Percentiles rank a stretch among this genome's conserved stretches.
These are phyloP conservation scores for Cercophora sp. DNA, from an alignment of 495 filamentous ascomycete genomes.

Conservation along the genomic window DNA sequence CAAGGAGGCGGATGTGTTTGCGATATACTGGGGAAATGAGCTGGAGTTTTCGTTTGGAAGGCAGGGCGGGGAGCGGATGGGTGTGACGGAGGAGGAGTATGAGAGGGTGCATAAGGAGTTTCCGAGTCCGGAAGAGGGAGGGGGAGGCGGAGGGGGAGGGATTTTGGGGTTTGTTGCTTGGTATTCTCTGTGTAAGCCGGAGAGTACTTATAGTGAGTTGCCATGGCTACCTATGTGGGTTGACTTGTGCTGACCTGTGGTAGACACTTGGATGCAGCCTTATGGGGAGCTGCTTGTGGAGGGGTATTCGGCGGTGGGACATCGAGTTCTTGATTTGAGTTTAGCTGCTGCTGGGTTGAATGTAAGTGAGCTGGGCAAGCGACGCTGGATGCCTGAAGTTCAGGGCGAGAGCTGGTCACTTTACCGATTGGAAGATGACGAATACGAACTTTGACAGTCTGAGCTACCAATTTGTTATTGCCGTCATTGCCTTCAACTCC, in stretches of 20 bases:
- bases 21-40: slow-evolving; percentile 30
- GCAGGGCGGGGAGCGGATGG: slow-evolving; percentile 22
- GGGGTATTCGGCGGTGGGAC: slow-evolving; percentile 24
- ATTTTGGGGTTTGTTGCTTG: slow-evolving; percentile 4
- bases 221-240: slow-evolving; percentile 14
- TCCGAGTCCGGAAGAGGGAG: neutral
- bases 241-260: neutral
- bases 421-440: too few relatives aligned
- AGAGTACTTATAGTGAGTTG: slow-evolving; percentile 37
- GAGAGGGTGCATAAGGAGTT: slow-evolving; percentile 11
- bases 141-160: neutral
- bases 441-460: too few relatives aligned
- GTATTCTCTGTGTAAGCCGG: slow-evolving; percentile 31
- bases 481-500: too few relatives aligned
- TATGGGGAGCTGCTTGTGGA: slow-evolving; percentile 25
- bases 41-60: slow-evolving; percentile 25
- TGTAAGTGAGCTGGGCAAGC: too few relatives aligned
- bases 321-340: slow-evolving; percentile 20
- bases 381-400: too few relatives aligned
- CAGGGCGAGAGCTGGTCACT: too few relatives aligned
- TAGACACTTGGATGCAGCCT: slow-evolving; percentile 27
- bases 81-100: slow-evolving; percentile 32
- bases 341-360: slow-evolving; percentile 7
- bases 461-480: too few relatives aligned
- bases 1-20: slow-evolving; percentile 38